A percentile compares a stretch with the other conserved stretches of the same genome.
Conservation (phyloP, 192 early-diverging fungal species). For the Umbelopsis vinacea region DNA sequence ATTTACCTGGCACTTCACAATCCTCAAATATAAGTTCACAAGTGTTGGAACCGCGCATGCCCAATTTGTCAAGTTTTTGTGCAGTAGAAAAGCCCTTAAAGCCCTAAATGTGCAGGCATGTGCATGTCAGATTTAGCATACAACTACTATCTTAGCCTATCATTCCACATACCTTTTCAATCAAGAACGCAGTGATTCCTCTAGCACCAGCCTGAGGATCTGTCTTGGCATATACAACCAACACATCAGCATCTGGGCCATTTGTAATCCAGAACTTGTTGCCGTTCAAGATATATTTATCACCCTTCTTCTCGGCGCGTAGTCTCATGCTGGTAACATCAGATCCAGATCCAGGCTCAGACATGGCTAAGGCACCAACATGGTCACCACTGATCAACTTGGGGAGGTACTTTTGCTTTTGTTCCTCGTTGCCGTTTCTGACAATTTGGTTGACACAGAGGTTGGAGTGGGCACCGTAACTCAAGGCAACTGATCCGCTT, state of each 20-base stretch:
- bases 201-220: slow-evolving; percentile 75
- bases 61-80: slow-evolving; percentile 93
- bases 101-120: slow-evolving; percentile 37
- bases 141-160: not conserved
- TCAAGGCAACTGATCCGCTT: slow-evolving; percentile 88
- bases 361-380: slow-evolving; percentile 94
- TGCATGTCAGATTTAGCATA: too few species aligned
- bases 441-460: slow-evolving; percentile 96
- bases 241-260: slow-evolving; percentile 85
- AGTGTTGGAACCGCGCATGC: slow-evolving; percentile 96
- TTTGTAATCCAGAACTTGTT: slow-evolving; percentile 99
- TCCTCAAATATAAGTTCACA: slow-evolving; percentile 95
- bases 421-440: slow-evolving; percentile 83
- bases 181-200: slow-evolving; percentile 93
- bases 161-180: slow-evolving; percentile 74
- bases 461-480: slow-evolving; percentile 97
- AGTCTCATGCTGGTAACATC: slow-evolving; percentile 94
- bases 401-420: slow-evolving; percentile 91
- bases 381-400: slow-evolving; percentile 86
- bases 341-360: slow-evolving; percentile 86
- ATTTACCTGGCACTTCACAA: slow-evolving; percentile 79
- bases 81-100: slow-evolving; percentile 85
- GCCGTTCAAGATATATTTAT: slow-evolving; percentile 84
- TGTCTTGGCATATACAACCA: slow-evolving; percentile 95
- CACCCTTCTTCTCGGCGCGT: slow-evolving; percentile 81